Evolutionary conservation across 768 basidiomycete genomes (phyloP), one percentile per base, ranked within the genome.

Genomic region (Leccinum incarnatum): DNA sequence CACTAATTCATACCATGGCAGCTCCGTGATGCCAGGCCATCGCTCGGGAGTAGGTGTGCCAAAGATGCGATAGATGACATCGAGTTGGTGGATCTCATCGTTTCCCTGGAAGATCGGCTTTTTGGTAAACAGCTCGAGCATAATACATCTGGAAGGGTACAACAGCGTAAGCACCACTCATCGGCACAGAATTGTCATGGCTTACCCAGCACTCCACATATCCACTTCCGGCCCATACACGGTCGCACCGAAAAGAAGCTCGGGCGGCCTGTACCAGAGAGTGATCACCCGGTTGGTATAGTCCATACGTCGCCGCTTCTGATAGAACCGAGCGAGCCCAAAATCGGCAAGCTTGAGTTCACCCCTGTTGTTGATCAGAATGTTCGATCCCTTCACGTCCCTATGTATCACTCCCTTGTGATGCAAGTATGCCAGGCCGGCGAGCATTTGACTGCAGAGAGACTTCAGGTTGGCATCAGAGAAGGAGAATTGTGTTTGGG

Each of bases 201-300:
- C 62, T 59, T 75, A 96, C 94, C 97, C 97, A 45, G 97, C 97
- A 72, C 94, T 96, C 97, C 97, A 99, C 88, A 98, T 97, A 68
- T 99, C 97, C 23, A 99, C 96, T 69, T 96, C 95, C 5, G 95
- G 89, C 2, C 94, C 95, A 75, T 99, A 99, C 12, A 94, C 85
- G 0, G 97, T 99, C 30, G 95, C 92, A 29, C 97, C 97, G 66
- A 98, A 88, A 42, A 99, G 76, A 21, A 99, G 79, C 69, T 99
- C 97, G 10, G 96, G 97, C 5, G 95, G 92, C 57, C 97, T 83
- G 74, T 99, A 99, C 97, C 97, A 98, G 51, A 97, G 82, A 1
- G 97, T 99, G 64, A 99, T 98, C 52, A 99, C 97, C 32, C 97
- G 84, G 72, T 99, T 99, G n/a, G 97, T 99, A 70, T 99, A 98